Conservation (phyloP, 768 basidiomycete species). For the Boletellus sp. region DNA sequence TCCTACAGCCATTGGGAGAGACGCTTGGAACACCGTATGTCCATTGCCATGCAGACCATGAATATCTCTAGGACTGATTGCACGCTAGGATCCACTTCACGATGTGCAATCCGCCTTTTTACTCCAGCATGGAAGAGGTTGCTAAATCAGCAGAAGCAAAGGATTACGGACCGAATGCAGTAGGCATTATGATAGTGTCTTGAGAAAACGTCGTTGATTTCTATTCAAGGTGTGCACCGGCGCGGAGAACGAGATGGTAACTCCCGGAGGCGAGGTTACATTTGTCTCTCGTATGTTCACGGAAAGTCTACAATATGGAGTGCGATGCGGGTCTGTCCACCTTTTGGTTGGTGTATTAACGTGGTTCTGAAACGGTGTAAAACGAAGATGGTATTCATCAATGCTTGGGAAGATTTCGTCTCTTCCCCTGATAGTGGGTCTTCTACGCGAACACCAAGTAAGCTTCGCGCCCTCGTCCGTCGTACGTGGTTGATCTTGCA, state of each 20-base stretch:
- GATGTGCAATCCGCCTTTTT: constrained; percentile 98
- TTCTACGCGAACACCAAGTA: constrained; percentile 48
- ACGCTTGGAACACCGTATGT: constrained; percentile 5
- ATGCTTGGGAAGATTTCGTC: constrained; percentile 88
- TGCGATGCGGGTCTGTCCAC: constrained; percentile 51
- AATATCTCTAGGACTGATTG: background rate
- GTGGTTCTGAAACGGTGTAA: background rate
- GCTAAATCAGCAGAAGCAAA: constrained; percentile 56
- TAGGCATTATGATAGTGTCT: constrained; percentile 33
- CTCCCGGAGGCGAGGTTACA: constrained; percentile 75
- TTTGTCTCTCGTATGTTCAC: constrained; percentile 77
- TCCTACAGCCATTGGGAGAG: constrained; percentile 38
- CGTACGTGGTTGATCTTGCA: background rate
- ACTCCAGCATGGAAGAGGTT: constrained; percentile 70
- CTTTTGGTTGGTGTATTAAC: background rate
- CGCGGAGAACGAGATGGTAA: constrained; percentile 83
- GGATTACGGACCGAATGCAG: constrained; percentile 63
- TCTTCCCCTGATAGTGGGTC: constrained; percentile 54
- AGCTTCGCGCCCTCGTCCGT: constrained; percentile 6
- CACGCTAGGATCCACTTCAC: constrained; percentile 61
- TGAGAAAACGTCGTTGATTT: background rate
- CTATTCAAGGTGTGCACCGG: constrained; percentile 75
- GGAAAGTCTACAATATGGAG: constrained; percentile 57
- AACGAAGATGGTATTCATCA: constrained; percentile 79
- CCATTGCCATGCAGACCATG: background rate